A percentile compares a stretch with the other conserved stretches of the same genome.
Conservation (phyloP, 1,139 yeast genomes). For the Pichia cactophila region DNA sequence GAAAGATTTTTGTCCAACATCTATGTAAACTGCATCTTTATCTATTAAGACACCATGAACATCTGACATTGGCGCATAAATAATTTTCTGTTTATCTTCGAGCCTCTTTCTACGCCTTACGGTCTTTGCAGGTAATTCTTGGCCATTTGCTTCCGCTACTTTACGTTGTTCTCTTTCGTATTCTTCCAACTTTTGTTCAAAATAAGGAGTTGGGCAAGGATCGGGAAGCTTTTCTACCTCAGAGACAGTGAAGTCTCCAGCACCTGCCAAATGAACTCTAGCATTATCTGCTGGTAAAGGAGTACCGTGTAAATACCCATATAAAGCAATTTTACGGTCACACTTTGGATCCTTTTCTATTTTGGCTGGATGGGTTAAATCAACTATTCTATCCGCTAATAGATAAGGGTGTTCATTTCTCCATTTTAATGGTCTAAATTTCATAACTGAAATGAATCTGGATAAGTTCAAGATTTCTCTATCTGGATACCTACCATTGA, state of each 20-base stretch:
- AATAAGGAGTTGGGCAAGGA: constrained; percentile 97
- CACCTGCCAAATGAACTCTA: constrained; percentile 88
- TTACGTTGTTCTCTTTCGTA: constrained; percentile 63
- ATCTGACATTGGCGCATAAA: constrained; percentile 98
- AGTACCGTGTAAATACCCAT: constrained; percentile 94
- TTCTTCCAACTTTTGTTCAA: constrained; percentile 78
- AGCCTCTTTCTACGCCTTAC: constrained; percentile 72
- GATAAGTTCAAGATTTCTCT: constrained; percentile 88
- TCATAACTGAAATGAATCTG: constrained; percentile 93
- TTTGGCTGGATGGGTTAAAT: constrained; percentile 83
- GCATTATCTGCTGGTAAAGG: constrained; percentile 71
- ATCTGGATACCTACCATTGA: constrained; percentile 96
- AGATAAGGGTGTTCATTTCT: constrained; percentile 96
- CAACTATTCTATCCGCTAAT: constrained; percentile 88
- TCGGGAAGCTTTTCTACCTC: constrained; percentile 87
- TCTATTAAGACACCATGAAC: constrained; percentile 97
- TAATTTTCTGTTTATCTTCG: constrained; percentile 88
- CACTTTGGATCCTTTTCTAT: constrained; percentile 72
- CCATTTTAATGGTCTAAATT: constrained; percentile 97
- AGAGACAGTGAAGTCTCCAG: constrained; percentile 77
- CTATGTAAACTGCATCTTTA: constrained; percentile 94
- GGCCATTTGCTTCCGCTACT: constrained; percentile 53
- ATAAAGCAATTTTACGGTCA: constrained; percentile 84
- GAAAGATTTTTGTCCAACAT: constrained; percentile 52
- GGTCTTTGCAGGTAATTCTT: constrained; percentile 42